Evolutionary conservation across 306 rosid genomes (phyloP).

Genomic region (Potentilla sterilis): DNA sequence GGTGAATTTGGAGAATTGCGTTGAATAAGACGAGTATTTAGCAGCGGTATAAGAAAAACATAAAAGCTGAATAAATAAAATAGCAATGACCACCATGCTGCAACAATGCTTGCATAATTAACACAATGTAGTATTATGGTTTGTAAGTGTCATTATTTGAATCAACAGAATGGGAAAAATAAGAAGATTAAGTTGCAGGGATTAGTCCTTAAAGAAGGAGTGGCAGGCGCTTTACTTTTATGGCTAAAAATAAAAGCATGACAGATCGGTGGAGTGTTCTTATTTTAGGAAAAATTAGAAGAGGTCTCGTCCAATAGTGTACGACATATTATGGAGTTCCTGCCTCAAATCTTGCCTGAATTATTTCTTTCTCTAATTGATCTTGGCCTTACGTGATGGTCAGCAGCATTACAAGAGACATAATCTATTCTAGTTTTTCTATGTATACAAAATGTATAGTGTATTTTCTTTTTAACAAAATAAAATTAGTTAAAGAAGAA

Average conservation of each 20-base stretch:
- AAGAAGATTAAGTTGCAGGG: background rate
- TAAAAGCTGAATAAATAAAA: constrained; percentile 19
- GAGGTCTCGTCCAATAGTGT: too few species aligned
- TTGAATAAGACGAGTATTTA: constrained; percentile 33
- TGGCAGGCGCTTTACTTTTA: background rate
- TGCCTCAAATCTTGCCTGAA: too few species aligned
- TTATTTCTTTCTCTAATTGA: too few species aligned
- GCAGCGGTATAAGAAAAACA: constrained; percentile 24
- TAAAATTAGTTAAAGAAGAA: too few species aligned
- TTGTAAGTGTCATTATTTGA: background rate
- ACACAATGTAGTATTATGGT: background rate
- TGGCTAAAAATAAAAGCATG: background rate
- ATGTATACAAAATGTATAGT: too few species aligned
- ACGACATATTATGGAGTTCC: too few species aligned
- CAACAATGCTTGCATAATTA: background rate
- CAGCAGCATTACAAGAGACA: too few species aligned
- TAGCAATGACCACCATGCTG: background rate
- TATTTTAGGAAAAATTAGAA: too few species aligned
- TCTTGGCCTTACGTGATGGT: too few species aligned
- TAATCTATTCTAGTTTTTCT: too few species aligned
- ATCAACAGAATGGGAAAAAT: background rate
- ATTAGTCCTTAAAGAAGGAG: background rate
- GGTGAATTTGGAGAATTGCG: constrained; percentile 31
- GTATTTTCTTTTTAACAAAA: too few species aligned
- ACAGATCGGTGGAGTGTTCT: too few species aligned